A percentile compares a stretch with the other conserved stretches of the same genome.
Conservation (phyloP, 257 asterid genomes). For the Euphrasia confusa region DNA sequence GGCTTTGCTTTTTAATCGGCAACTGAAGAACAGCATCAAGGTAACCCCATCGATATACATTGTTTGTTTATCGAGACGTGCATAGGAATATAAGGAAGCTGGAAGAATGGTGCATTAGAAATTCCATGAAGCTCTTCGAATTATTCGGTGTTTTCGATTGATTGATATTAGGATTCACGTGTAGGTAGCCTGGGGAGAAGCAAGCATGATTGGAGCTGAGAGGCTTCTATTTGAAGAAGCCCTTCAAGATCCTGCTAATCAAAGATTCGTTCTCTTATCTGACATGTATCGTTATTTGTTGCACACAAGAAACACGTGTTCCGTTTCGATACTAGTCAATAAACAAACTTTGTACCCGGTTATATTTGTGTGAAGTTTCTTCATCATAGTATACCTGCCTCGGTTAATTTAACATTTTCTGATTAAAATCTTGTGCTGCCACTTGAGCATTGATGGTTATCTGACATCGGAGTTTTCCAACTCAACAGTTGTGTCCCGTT, state of each 20-base stretch:
- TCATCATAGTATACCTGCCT: slow-evolving; percentile 10
- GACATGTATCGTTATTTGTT: slow-evolving; percentile 57
- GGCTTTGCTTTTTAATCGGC: slow-evolving; percentile 52
- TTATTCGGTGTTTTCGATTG: slow-evolving; percentile 11
- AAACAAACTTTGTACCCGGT: background rate
- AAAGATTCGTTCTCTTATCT: slow-evolving; percentile 89
- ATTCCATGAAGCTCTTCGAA: no score
- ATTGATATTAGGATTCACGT: slow-evolving; percentile 37
- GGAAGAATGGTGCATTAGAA: no score
- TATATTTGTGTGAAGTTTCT: background rate
- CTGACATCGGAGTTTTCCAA: slow-evolving; percentile 30
- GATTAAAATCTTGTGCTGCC: slow-evolving; percentile 12
- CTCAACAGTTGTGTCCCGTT: slow-evolving; percentile 85
- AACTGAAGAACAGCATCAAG: slow-evolving; percentile 63
- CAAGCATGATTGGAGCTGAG: slow-evolving; percentile 96
- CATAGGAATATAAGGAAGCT: background rate
- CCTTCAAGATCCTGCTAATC: slow-evolving; percentile 83
- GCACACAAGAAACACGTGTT: slow-evolving; percentile 2
- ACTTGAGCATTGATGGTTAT: slow-evolving; percentile 19
- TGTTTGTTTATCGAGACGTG: slow-evolving; percentile 18
- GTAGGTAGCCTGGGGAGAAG: slow-evolving; percentile 98
- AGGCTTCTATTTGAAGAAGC: slow-evolving; percentile 80
- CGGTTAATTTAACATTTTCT: slow-evolving; percentile 7
- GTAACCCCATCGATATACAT: slow-evolving; percentile 33
- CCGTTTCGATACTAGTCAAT: slow-evolving; percentile 4